Base-by-base conservation (phyloP, 2,329 filamentous ascomycete species). In the Colletotrichum incanum region DNA sequence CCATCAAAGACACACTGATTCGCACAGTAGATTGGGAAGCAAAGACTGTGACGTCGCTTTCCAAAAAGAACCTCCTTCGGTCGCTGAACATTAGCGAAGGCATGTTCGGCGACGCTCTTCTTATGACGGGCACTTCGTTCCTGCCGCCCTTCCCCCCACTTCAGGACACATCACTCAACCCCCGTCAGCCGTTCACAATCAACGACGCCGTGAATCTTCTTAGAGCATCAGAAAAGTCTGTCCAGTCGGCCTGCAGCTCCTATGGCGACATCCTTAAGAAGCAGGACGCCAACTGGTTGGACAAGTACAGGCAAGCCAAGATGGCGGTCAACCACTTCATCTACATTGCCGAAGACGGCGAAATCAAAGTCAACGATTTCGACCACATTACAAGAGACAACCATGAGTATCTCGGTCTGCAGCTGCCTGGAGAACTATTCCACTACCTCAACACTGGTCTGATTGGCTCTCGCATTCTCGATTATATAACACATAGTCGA, bases 251-350 rank as follows among this genome's bases (percentile, higher is more conserved):
- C 4, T 97, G 94, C 79, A 88, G 91, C 65, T 92, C 92, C 62
- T 95, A 94, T 79, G 92, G 93, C 77, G 95, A 98, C 70, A 92
- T 97, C 62, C 86, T 95, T 14, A 89, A 93, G 75, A 86, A 90
- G 61, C 89, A 91, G 76, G 91, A 94, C 52, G 85, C 92, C 20
- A 89, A 93, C 63, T 99, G 97, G 87, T 86, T 94, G 41, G 93
- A 96, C 79, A 94, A 93, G 78, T 99, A 95, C 80, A 93, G 93
- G 79, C 95, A 94, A 81, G 94, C 94, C 28, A 92, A 92, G 74
- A 92, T 97, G 88, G 92, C 92, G 1, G 90, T 98, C 61, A 93
- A 95, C 78, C 96, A 98, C 81, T 95, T 96, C 81, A 92, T 97
- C 50, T 91, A 95, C 77, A 91, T 98, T 75, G 90, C 92, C 43